Evolutionary conservation across 495 filamentous ascomycete genomes (phyloP), one percentile per base, ranked within the genome.

Genomic region (Talaromyces stipitatus): DNA sequence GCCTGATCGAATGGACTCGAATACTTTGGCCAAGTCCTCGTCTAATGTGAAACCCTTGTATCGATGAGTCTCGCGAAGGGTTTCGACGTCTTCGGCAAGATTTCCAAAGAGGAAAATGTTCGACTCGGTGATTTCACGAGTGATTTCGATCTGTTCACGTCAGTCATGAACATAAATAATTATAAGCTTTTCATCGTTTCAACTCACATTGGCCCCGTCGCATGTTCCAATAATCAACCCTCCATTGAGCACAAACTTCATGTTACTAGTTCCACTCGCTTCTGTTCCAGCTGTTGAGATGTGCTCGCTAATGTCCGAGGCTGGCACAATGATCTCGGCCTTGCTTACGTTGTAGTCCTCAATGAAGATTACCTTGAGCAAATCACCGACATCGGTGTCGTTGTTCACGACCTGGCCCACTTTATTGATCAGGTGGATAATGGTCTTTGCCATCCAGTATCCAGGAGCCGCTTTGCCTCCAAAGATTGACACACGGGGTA

Each of bases 371-470:
- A 98, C 95, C 79, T 98, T 98, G 64, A 98, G 78, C 18, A 95
- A 79, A 66, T 97, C 92, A 23, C 92, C 92, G 65, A 97, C 83
- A 47, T 97, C 94, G 32, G 82, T 74, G 65, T 98, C 94, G 8
- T 85, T 86, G 73, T 98, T 98, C 60, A 98, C 86, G 2, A 97
- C 87, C n/a, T 81, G 72, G 4, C 90, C 91, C 38, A 97, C 95
- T 58, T 82, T 86, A 77, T 95, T 96, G 76, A 98, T 88, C 50
- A 98, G 82, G 68, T 97, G 91, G 58, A 98, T 98, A 60, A 98
- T 89, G 7, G 92, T 92, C 82, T 98, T 98, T 18, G 94, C 94
- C 94, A 98, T 98, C 95, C 95, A 98, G 75, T 98, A 98, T 2
- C 94, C 94, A 2, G 94, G 94, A 0, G 94, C 94, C 18, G 94